Evolutionary conservation across 306 rosid species (phyloP), one percentile per base, ranked within the genome.

Genomic region (Malus asiatica): DNA sequence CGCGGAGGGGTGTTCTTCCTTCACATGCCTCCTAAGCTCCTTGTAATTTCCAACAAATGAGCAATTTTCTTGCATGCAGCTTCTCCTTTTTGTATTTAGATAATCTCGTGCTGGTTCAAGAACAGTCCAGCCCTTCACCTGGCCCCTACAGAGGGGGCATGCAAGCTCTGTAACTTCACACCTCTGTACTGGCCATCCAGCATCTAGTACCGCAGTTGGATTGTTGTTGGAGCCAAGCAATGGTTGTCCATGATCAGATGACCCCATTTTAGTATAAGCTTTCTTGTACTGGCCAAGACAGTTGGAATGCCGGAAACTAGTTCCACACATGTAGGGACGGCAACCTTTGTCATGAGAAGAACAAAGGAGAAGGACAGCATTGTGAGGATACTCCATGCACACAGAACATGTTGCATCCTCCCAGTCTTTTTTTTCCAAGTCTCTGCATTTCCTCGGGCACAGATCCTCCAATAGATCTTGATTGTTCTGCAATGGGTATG

Each of bases 121-220:
- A 72, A 96, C 97, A 16, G 99, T 96, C 98, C 99, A 96, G 72
- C 99, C 99, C 75, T 96, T 96, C 83, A 96, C 99, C 84, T 89
- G 89, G 72, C 90, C 98, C 75, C 97, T 74, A 73, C 94, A 89
- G 68, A 87, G 83, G 78, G 93, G 97, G 84, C 96, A 95, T 14
- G 91, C 89, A 77, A 87, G 88, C 72, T 92, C 96, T 0, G 85
- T 62, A 79, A 72, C 78, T 79, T 88, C 89, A 70, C 84, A 78
- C 64, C 85, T 91, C 42, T 86, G 84, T 74, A 71, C 70, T 19
- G 79, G 74, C 77, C 70, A 73, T 78, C 75, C 79, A 15, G 92
- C 63, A 63, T 86, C 97, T 22, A 76, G 82, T n/a, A 65, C 70
- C 58, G 46, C 75, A 76, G 59, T 63, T 13, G 96, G 84, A 76